Evolutionary conservation across 306 rosid genomes (phyloP), one percentile per base, ranked within the genome.

Genomic region (Calophaca sinica): DNA sequence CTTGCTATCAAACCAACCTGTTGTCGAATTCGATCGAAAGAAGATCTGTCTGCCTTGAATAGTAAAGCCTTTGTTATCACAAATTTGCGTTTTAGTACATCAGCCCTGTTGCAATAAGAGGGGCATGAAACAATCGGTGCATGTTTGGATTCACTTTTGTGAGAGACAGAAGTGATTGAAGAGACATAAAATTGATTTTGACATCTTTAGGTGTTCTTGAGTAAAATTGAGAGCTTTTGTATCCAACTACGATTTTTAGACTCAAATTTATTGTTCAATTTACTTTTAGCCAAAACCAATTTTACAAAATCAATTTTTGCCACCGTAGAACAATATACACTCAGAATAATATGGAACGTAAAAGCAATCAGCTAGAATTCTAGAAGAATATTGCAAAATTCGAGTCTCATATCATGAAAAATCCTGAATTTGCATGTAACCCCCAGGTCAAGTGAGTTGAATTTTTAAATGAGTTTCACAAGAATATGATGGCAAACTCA

Each of bases 1-100:
- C 7, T 76, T 52, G 36, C 71, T 11, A 73, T 49, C 62, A 13
- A 32, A 77, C 87, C 72, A 67, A 94, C 98, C 96, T 94, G 96
- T 83, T 88, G 92, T 20, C 78, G 89, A 68, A 91, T 91, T 45
- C 97, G 91, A 44, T 91, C 94, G 63, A 88, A 87, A 55, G 96
- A 91, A 65, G 98, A 94, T 54, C 89, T 79, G 67, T 91, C 96
- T 41, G 98, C 97, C 88, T 91, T 94, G 73, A 49, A 80, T 48
- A 94, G 80, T 74, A 90, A 80, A 73, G 97, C 98, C 77, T 89
- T 94, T 20, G 86, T 84, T 75, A 91, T 88, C 41, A 93, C 89
- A 86, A 88, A 94, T 70, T 84, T 94, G 0, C 96, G 96, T 57
- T 85, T 91, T 72, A 92, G 86, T 50, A 68, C 81, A 79, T 84